phyloP scores from a whole-genome alignment of 78 protist species.

The Bigelowiella natans region DNA sequence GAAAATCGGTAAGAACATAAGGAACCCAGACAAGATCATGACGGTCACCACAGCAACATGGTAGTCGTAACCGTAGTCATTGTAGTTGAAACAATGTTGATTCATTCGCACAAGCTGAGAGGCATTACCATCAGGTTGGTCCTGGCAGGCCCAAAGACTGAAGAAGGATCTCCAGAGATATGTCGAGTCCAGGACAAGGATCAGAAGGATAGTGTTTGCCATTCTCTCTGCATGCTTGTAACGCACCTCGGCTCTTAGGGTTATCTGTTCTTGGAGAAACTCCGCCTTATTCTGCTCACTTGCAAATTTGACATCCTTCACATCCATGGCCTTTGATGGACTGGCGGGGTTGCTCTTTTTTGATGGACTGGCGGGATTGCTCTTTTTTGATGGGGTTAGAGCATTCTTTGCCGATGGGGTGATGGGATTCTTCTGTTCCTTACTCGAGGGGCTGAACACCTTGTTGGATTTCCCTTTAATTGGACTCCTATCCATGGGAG shows the following conservation, averaged over 20 bases:
- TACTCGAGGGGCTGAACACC: no score
- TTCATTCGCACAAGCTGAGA: neutral
- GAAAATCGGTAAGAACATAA: neutral
- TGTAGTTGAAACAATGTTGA: neutral
- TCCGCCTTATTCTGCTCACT: no score
- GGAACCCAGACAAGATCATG: neutral
- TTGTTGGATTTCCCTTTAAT: no score
- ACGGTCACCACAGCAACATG: neutral
- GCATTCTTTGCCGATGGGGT: no score
- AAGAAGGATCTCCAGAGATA: neutral
- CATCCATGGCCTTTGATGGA: no score
- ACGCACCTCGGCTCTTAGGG: neutral
- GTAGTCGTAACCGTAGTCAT: neutral
- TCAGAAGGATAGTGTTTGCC: neutral
- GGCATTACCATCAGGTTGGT: neutral
- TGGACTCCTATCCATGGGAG: no score
- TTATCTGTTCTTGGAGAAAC: neutral
- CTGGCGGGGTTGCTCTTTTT: no score
- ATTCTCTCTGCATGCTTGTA: neutral
- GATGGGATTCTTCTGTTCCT: no score
- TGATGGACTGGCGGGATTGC: no score
- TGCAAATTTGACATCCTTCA: no score
- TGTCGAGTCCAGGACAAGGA: neutral
- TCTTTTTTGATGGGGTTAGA: no score
- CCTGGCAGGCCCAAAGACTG: neutral